phyloP scores from a whole-genome alignment of 106 monocot genomes.

The Amphibolis antarctica region DNA sequence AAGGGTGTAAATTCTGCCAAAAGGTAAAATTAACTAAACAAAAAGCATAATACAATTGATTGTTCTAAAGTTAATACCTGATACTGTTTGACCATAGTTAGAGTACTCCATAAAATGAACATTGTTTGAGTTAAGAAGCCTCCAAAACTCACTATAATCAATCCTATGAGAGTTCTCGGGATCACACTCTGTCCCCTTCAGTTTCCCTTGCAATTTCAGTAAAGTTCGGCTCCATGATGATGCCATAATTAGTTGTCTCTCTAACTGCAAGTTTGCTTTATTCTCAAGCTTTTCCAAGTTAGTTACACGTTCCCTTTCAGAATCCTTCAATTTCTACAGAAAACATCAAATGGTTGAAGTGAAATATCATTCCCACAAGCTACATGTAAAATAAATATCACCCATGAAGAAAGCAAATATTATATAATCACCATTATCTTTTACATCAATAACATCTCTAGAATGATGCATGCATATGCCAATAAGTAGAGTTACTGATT shows the following conservation, averaged over 20 bases:
- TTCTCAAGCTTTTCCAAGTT: constrained; percentile 60
- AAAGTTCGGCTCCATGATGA: constrained; percentile 62
- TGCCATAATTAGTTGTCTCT: constrained; percentile 72
- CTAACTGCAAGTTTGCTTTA: constrained; percentile 58
- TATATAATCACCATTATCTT: too few relatives aligned
- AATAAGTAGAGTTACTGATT: neutral
- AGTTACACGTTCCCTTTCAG: constrained; percentile 43
- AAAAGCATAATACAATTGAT: too few relatives aligned
- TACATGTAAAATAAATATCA: neutral
- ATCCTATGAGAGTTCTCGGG: constrained; percentile 72
- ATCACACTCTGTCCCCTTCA: constrained; percentile 82
- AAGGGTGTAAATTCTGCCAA: too few relatives aligned
- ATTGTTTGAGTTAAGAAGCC: constrained; percentile 67
- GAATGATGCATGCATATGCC: neutral
- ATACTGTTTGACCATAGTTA: constrained; percentile 61
- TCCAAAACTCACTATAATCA: constrained; percentile 60
- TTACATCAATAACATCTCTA: neutral
- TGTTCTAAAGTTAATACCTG: constrained; percentile 24
- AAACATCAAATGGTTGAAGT: constrained; percentile 3
- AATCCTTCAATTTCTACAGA: constrained; percentile 53
- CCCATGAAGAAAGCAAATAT: too few relatives aligned
- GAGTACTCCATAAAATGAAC: constrained; percentile 84
- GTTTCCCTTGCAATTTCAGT: constrained; percentile 66
- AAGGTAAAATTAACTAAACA: too few relatives aligned
- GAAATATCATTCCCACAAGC: neutral